phyloP scores from a whole-genome alignment of 1,284 basidiomycete species.

The Naganishia sp. region DNA sequence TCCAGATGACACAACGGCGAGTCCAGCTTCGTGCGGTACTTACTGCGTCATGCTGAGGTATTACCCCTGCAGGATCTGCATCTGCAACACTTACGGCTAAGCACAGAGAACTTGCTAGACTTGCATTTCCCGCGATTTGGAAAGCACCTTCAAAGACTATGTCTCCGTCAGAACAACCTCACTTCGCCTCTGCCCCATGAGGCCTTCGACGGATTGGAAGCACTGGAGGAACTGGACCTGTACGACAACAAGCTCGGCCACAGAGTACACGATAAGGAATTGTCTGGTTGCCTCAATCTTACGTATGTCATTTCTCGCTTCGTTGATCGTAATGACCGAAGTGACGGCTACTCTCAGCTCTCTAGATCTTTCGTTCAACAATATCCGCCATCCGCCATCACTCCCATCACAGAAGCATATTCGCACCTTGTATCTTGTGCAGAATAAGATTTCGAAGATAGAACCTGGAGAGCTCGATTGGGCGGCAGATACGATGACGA shows the following conservation, averaged over 20 bases:
- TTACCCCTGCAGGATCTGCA: constrained; percentile 71
- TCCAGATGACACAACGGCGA: constrained; percentile 68
- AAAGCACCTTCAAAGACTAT: constrained; percentile 69
- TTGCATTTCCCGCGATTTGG: constrained; percentile 68
- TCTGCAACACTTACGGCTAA: constrained; percentile 78
- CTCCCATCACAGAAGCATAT: constrained; percentile 62
- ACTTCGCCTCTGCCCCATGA: constrained; percentile 70
- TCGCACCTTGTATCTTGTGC: constrained; percentile 85
- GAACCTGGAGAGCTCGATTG: constrained; percentile 62
- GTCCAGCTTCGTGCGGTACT: constrained; percentile 26
- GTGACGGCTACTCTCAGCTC: constrained; percentile 57
- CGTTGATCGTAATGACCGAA: not conserved
- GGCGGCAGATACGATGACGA: constrained; percentile 66
- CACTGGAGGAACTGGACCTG: constrained; percentile 85
- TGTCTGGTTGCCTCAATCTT: constrained; percentile 66
- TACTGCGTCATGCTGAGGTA: not conserved
- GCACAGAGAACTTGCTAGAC: constrained; percentile 61
- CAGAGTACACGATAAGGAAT: constrained; percentile 60
- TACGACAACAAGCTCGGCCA: constrained; percentile 91
- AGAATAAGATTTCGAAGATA: constrained; percentile 89
- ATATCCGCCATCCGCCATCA: constrained; percentile 66
- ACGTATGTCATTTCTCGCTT: constrained; percentile 60
- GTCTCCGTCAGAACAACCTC: constrained; percentile 81
- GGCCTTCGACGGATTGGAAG: constrained; percentile 65
- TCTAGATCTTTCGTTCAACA: constrained; percentile 94